phyloP scores from a whole-genome alignment of 1,284 basidiomycete genomes.

The Ustanciosporium gigantosporum region DNA sequence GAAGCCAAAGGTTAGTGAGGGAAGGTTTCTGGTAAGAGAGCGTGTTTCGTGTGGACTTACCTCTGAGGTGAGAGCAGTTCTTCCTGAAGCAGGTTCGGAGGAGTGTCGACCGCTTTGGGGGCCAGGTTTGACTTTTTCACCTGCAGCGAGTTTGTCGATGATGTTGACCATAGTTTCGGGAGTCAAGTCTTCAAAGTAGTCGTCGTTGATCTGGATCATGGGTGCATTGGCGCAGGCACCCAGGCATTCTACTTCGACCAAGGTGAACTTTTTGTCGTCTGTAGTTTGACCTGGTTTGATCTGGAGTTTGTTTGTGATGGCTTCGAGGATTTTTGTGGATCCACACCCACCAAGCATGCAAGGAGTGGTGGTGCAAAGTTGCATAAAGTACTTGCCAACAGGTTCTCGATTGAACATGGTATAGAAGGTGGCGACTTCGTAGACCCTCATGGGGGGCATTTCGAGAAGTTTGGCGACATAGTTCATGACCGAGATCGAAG shows the following conservation, averaged over 20 bases:
- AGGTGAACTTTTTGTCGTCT: conserved; percentile 91
- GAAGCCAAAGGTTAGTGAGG: neutral
- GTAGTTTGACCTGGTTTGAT: conserved; percentile 88
- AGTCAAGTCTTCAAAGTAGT: conserved; percentile 99
- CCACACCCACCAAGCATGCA: conserved; percentile 89
- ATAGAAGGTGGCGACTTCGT: conserved; percentile 99
- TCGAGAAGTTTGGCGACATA: conserved; percentile 84
- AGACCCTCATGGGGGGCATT: conserved; percentile 97
- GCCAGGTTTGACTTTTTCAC: conserved; percentile 85
- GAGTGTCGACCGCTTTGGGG: conserved; percentile 85
- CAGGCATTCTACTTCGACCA: conserved; percentile 97
- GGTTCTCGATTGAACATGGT: conserved; percentile 88
- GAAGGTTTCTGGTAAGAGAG: conserved; percentile 1
- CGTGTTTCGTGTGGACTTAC: too few species aligned
- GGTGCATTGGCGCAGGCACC: conserved; percentile 98
- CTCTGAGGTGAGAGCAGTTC: conserved; percentile 81
- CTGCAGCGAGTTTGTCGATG: conserved; percentile 80
- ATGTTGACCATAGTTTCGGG: conserved; percentile 84
- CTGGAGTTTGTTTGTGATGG: conserved; percentile 80
- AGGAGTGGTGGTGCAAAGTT: conserved; percentile 98
- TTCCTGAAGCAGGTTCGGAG: conserved; percentile 75
- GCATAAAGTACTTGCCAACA: conserved; percentile 90
- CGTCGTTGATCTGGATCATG: conserved; percentile 94
- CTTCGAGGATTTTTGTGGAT: conserved; percentile 83
- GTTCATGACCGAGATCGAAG: conserved; percentile 99